Base-by-base conservation (phyloP, 2,329 filamentous ascomycete genomes). In the Alternaria sp. region DNA sequence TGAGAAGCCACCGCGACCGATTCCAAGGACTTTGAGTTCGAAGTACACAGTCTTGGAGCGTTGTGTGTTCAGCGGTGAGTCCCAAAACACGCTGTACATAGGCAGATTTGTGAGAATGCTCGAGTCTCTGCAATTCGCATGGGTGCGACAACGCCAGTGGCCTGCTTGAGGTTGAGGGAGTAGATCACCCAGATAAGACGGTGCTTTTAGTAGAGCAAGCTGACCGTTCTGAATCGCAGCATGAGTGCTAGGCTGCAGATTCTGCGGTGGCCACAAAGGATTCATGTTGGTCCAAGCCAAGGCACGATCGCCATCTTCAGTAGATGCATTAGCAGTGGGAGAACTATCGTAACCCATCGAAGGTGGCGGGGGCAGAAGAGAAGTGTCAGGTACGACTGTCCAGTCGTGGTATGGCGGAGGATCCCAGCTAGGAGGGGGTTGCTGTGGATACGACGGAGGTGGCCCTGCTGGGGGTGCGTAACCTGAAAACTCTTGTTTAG, bases 291-390 rank as follows among this genome's bases (percentile, higher is more conserved):
- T 92, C 91, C 91, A 95, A 15, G 78, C 78, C 74, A 89, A 87
- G 57, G 89, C 92, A 3, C 86, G 86, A 23, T 87, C 85, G 64
- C 90, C 88, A 63, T 92, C 87, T 54, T 84, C 83, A 68, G 87
- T 85, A 3, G 86, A 86, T 2, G 92, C 89, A 78, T 95, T 95
- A 74, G 88, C 89, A 3, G 89, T 86, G 0, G 89, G 88, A 12
- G 90, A 93, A 30, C 78, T 81, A 63, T 92, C 88, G 72, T 88
- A 88, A 53, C 87, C 87, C 58, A 93, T 85, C 28, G 87, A 86
- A 0, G 92, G 92, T 1, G 92, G 92, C 0, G 91, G 91, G 1
- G 91, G 91, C 46, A 94, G 87, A 10, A 92, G 84, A 1, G 90
- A 84, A 2, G 88, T 93, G 77, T 94, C 91, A 0, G 91, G 90